These are phyloP conservation scores for Cystofilobasidium bisporidii DNA, from an alignment of 768 basidiomycete genomes.

Conservation along the genomic window DNA sequence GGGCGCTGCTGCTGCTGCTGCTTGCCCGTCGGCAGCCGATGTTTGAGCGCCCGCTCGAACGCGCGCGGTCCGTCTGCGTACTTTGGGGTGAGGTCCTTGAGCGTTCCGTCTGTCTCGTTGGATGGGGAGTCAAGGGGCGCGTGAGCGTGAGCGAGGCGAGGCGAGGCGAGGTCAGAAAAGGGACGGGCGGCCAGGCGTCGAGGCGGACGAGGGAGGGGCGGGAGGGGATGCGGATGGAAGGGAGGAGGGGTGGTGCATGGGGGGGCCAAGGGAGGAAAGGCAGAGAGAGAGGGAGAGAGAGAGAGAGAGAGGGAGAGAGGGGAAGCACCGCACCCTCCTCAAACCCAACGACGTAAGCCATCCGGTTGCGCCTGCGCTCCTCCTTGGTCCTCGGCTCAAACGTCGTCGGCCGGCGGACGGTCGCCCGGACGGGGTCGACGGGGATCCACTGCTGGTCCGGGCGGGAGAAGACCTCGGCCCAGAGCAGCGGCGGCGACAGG, in stretches of 20 bases:
- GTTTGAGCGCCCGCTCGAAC: slow-evolving; percentile 54
- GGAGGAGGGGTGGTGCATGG: no score
- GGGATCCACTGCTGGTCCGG: slow-evolving; percentile 86
- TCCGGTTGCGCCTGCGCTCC: slow-evolving; percentile 56
- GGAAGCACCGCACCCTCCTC: slow-evolving; percentile 57
- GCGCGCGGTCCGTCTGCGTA: slow-evolving; percentile 55
- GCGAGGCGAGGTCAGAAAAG: no score
- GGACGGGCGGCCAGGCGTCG: no score
- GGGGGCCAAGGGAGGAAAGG: no score
- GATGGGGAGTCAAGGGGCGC: neutral
- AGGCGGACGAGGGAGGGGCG: no score
- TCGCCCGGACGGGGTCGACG: slow-evolving; percentile 73
- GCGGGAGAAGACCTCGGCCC: slow-evolving; percentile 94
- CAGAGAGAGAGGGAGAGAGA: no score
- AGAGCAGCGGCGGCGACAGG: slow-evolving; percentile 84
- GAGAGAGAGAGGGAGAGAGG: no score
- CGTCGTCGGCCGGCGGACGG: slow-evolving; percentile 67
- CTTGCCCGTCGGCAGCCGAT: no score
- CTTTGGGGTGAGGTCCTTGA: slow-evolving; percentile 78
- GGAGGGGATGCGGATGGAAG: no score
- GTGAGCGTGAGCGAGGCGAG: no score
- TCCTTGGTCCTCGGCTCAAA: slow-evolving; percentile 56
- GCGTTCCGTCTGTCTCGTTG: slow-evolving; percentile 57
- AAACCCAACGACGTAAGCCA: slow-evolving; percentile 85
- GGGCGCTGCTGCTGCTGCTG: no score